phyloP scores from a whole-genome alignment of 768 basidiomycete genomes.

The Termitomyces bulborhizus region DNA sequence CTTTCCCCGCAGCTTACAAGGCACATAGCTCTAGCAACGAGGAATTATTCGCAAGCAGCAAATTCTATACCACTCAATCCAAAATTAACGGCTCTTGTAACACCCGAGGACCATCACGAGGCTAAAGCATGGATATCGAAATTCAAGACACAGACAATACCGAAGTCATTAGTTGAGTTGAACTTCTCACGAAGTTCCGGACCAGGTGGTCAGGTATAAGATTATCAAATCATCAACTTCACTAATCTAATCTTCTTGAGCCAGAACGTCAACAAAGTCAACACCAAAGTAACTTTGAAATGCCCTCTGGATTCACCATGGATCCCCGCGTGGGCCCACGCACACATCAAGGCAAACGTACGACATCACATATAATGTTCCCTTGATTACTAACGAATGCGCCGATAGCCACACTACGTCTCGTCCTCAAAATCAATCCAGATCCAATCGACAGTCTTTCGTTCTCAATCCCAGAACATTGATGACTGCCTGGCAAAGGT shows the following conservation, averaged over 20 bases:
- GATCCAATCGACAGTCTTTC: slow-evolving; percentile 60
- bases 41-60: slow-evolving; percentile 8
- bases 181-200: slow-evolving; percentile 77
- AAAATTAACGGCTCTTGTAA: slow-evolving; percentile 23
- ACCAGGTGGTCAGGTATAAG: slow-evolving; percentile 71
- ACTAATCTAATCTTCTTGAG: neutral
- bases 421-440: slow-evolving; percentile 64
- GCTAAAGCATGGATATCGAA: slow-evolving; percentile 50
- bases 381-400: neutral
- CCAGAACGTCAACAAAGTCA: slow-evolving; percentile 88
- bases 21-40: neutral
- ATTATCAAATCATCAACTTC: neutral
- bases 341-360: slow-evolving; percentile 42
- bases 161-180: slow-evolving; percentile 50
- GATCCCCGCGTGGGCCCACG: slow-evolving; percentile 66
- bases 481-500: slow-evolving; percentile 70
- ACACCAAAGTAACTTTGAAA: slow-evolving; percentile 69
- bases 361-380: slow-evolving; percentile 13
- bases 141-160: slow-evolving; percentile 42
- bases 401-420: slow-evolving; percentile 52
- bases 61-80: slow-evolving; percentile 38
- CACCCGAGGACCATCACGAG: slow-evolving; percentile 33
- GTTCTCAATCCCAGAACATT: slow-evolving; percentile 76
- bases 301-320: slow-evolving; percentile 52
- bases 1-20: neutral